Conservation (phyloP, 2,329 filamentous ascomycete species). For the Pestalotiopsis sp. region DNA sequence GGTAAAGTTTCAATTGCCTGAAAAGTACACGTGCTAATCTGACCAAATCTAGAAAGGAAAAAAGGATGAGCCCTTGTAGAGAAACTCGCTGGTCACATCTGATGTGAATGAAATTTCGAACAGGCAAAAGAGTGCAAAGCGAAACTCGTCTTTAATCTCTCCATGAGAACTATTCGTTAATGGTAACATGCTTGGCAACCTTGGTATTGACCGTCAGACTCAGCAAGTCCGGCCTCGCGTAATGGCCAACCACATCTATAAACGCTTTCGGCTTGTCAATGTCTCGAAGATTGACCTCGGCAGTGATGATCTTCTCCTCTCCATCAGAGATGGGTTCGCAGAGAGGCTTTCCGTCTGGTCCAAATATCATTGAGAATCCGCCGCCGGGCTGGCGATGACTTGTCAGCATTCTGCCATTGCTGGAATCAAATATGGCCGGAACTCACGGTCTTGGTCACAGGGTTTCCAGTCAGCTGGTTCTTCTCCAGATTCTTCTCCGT, state of each 20-base stretch:
- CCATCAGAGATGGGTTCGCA: constrained; percentile 39
- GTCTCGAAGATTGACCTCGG: constrained; percentile 50
- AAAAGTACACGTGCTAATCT: too few species aligned
- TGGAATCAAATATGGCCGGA: neutral
- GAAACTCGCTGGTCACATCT: too few species aligned
- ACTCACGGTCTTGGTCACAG: constrained; percentile 36
- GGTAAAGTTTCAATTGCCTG: too few species aligned
- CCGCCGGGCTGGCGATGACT: constrained; percentile 34
- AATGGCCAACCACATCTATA: constrained; percentile 34
- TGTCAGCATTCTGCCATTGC: constrained; percentile 14
- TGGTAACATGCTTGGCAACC: constrained; percentile 26
- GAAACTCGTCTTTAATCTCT: too few species aligned
- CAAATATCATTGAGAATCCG: constrained; percentile 53
- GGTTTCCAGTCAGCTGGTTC: constrained; percentile 40
- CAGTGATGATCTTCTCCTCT: constrained; percentile 51
- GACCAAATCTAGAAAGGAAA: too few species aligned
- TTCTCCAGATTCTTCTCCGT: constrained; percentile 42
- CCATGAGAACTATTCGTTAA: neutral
- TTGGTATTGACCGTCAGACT: constrained; percentile 41
- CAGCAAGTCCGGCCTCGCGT: constrained; percentile 34
- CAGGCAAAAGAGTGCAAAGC: too few species aligned
- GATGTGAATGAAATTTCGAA: too few species aligned
- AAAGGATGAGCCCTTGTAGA: too few species aligned
- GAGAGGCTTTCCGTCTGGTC: constrained; percentile 51
- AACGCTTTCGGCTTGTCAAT: constrained; percentile 42